Conservation (phyloP, 1,139 yeast species). For the Debaryomyces coudertii region DNA sequence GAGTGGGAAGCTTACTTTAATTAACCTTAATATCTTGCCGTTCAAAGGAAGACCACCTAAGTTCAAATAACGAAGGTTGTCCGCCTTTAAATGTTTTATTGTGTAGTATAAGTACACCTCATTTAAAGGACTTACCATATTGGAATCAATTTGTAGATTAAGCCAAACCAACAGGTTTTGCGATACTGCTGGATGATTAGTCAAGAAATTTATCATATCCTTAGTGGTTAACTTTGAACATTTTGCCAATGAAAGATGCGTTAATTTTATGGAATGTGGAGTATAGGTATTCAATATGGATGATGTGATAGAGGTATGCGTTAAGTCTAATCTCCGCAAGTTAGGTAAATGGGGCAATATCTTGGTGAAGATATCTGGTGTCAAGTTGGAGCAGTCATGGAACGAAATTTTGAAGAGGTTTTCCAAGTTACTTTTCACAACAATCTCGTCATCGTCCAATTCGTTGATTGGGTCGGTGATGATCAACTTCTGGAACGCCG, state of each 20-base stretch:
- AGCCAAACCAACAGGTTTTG: slow-evolving; percentile 69
- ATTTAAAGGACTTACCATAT: slow-evolving; percentile 65
- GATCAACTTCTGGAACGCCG: slow-evolving; percentile 55
- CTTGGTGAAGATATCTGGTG: slow-evolving; percentile 56
- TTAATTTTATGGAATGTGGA: slow-evolving; percentile 58
- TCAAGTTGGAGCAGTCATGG: slow-evolving; percentile 85
- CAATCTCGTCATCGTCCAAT: slow-evolving; percentile 14
- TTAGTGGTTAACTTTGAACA: slow-evolving; percentile 78
- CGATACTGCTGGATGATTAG: slow-evolving; percentile 71
- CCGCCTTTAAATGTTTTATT: slow-evolving; percentile 56
- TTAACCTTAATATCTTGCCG: slow-evolving; percentile 53
- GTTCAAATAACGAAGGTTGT: slow-evolving; percentile 59
- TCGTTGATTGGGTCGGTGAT: slow-evolving; percentile 22
- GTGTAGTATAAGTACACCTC: slow-evolving; percentile 62
- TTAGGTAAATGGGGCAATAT: slow-evolving; percentile 61
- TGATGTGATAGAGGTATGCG: slow-evolving; percentile 77
- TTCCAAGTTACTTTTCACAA: slow-evolving; percentile 22
- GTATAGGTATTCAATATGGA: slow-evolving; percentile 50
- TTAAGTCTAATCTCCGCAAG: slow-evolving; percentile 72
- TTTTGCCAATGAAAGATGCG: slow-evolving; percentile 78
- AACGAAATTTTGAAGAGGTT: slow-evolving; percentile 64
- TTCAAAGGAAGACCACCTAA: slow-evolving; percentile 77
- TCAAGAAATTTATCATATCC: slow-evolving; percentile 70
- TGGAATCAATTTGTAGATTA: slow-evolving; percentile 71
- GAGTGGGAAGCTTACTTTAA: slow-evolving; percentile 55